Evolutionary conservation across 2,329 filamentous ascomycete species (phyloP), one percentile per base, ranked within the genome.

Genomic region (Teratosphaeria viscida): DNA sequence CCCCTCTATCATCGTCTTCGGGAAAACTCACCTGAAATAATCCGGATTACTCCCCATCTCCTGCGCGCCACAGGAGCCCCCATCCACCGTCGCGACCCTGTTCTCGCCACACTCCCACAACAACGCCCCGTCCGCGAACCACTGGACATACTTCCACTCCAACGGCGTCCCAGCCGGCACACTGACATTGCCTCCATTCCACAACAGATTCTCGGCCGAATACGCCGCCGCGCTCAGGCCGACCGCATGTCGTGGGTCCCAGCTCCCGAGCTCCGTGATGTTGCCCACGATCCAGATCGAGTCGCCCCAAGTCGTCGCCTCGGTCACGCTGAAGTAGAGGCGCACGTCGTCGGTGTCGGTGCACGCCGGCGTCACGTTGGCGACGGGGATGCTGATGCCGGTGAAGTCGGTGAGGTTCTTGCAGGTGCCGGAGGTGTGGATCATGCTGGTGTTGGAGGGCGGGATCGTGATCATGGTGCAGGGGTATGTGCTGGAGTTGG

Each of bases 121-220:
- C 12, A 86, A 72, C 0, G 74, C 74, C 0, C 84, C 82, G 65
- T 81, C 78, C 1, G 71, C 66, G 61, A 78, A 76, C 52, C 85
- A 79, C 56, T 83, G 80, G 64, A 89, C 80, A 67, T 82, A 90
- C 75, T 89, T 89, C 72, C 89, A 90, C 74, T 84, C 67, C 37
- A 89, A 75, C 1, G 72, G 72, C 53, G 77, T 76, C 2, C 85
- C 85, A 0, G 82, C 78, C 0, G 76, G 72, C 11, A 90, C 70
- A 0, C 73, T 73, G 52, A 88, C 66, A 0, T 79, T 78, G 0
- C 34, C 59, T 19, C 47, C 64, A 54, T 74, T 78, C 87, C 87
- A 90, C 4, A 87, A 64, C 0, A 81, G 82, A 64, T 85, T 82
- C 23, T 67, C 72, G 1, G 75, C 66, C 0, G 82, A 84, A 68